Conservation (phyloP, 805 yeast species). For the Cyberlindnera euphorbiiphila region DNA sequence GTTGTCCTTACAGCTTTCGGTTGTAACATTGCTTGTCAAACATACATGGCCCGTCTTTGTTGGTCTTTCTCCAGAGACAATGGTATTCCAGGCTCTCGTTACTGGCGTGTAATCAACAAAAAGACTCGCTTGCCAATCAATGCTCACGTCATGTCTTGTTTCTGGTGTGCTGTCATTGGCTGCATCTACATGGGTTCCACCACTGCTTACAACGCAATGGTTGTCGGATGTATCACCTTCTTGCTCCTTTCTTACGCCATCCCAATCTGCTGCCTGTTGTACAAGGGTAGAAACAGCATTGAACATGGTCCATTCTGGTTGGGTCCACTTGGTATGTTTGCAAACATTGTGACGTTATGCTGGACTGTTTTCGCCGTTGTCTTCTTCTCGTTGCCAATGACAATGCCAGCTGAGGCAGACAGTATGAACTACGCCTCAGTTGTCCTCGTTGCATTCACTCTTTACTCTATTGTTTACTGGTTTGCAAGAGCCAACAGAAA, state of each 20-base stretch:
- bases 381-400: constrained; percentile 62
- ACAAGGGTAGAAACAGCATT: constrained; percentile 48
- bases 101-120: constrained; percentile 45
- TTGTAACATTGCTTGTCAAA: constrained; percentile 56
- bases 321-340: constrained; percentile 48
- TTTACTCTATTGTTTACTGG: constrained; percentile 52
- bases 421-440: constrained; percentile 67
- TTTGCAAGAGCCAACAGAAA: constrained; percentile 34
- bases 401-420: constrained; percentile 55
- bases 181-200: constrained; percentile 62
- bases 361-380: constrained; percentile 61
- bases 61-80: constrained; percentile 70
- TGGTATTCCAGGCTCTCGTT: constrained; percentile 52
- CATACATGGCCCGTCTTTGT: constrained; percentile 65
- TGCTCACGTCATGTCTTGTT: constrained; percentile 54
- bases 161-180: constrained; percentile 51
- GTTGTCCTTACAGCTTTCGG: constrained; percentile 52
- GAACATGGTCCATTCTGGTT: constrained; percentile 67
- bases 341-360: constrained; percentile 45
- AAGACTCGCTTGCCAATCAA: constrained; percentile 51
- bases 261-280: constrained; percentile 46
- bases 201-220: constrained; percentile 64
- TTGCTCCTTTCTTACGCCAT: constrained; percentile 54
- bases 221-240: constrained; percentile 57
- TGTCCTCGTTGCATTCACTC: constrained; percentile 45